A percentile compares a stretch with the other conserved stretches of the same genome.
Evolutionary conservation across 148 eudicot genomes (phyloP).

Genomic region (Nyssa sinensis): DNA sequence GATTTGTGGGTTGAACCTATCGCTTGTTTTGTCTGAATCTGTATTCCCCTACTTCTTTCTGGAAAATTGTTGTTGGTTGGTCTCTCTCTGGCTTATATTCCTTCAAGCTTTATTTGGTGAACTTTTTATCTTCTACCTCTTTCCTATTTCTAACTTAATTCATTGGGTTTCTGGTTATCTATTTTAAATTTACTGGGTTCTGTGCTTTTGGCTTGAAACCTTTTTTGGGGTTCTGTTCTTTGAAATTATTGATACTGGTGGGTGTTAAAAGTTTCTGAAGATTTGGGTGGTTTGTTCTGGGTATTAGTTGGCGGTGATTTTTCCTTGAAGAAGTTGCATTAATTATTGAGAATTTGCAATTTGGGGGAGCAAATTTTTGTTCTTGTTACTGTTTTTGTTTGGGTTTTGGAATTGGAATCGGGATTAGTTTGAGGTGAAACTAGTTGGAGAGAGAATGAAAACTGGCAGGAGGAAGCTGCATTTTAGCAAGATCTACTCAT

Average conservation of each 20-base stretch:
- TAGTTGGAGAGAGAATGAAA: slow-evolving; percentile 17
- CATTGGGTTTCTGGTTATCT: slow-evolving; percentile 13
- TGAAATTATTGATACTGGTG: slow-evolving; percentile 13
- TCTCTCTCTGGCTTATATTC: not conserved
- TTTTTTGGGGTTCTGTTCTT: slow-evolving; percentile 14
- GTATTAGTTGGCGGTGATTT: slow-evolving; percentile 29
- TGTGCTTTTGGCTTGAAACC: slow-evolving; percentile 13
- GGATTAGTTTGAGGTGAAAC: slow-evolving; percentile 3
- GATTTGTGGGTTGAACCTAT: not conserved
- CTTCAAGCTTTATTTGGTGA: not conserved
- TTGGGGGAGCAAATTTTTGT: slow-evolving; percentile 15
- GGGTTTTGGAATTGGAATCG: slow-evolving; percentile 8
- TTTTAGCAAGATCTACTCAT: slow-evolving; percentile 86
- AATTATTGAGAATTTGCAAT: slow-evolving; percentile 15
- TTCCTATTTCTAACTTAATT: not conserved
- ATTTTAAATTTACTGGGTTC: slow-evolving; percentile 13
- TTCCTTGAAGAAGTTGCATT: slow-evolving; percentile 14
- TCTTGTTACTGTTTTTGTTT: slow-evolving; percentile 14
- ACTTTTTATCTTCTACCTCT: not conserved
- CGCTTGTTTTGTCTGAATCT: not conserved
- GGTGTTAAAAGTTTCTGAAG: not conserved
- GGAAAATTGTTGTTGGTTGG: not conserved
- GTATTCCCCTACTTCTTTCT: not conserved
- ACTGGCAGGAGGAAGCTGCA: slow-evolving; percentile 46
- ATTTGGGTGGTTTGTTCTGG: slow-evolving; percentile 20